These are phyloP conservation scores for Auriscalpium vulgare DNA, from an alignment of 768 basidiomycete genomes.

Conservation along the genomic window DNA sequence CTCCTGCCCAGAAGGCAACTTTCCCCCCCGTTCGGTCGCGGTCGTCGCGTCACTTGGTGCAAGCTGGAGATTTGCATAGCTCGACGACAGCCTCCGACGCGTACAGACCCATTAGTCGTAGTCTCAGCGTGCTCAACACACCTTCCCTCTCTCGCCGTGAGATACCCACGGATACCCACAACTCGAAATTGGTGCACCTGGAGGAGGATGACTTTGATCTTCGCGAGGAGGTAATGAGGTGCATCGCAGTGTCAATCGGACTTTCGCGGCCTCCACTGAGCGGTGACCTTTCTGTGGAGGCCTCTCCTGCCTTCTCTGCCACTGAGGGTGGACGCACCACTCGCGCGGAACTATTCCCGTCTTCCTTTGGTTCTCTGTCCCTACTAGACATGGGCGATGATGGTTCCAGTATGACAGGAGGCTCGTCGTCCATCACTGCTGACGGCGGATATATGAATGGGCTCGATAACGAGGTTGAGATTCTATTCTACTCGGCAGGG, in stretches of 20 bases:
- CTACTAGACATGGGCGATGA: constrained; percentile 68
- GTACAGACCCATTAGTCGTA: constrained; percentile 22
- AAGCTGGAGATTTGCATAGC: constrained; percentile 71
- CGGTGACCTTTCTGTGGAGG: constrained; percentile 54
- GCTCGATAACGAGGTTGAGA: constrained; percentile 94
- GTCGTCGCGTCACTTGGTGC: constrained; percentile 50
- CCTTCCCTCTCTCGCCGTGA: constrained; percentile 11
- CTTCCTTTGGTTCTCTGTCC: constrained; percentile 70
- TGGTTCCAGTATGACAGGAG: constrained; percentile 53
- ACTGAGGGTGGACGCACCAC: constrained; percentile 29
- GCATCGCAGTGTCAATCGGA: constrained; percentile 96
- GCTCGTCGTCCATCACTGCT: constrained; percentile 41
- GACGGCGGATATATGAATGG: constrained; percentile 62
- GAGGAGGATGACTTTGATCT: constrained; percentile 79
- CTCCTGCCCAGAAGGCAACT: constrained; percentile 2
- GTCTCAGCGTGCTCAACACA: constrained; percentile 6
- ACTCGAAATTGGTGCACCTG: constrained; percentile 19
- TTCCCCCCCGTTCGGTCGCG: constrained; percentile 18
- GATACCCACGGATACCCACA: constrained; percentile 1
- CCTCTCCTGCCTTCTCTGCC: constrained; percentile 55
- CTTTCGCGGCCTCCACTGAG: constrained; percentile 80
- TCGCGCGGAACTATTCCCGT: constrained; percentile 35
- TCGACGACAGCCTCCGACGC: constrained; percentile 42
- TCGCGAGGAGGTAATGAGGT: constrained; percentile 95
- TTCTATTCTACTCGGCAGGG: constrained; percentile 86